Base-by-base conservation (phyloP, 768 basidiomycete species). In the Phallus indusiatus region DNA sequence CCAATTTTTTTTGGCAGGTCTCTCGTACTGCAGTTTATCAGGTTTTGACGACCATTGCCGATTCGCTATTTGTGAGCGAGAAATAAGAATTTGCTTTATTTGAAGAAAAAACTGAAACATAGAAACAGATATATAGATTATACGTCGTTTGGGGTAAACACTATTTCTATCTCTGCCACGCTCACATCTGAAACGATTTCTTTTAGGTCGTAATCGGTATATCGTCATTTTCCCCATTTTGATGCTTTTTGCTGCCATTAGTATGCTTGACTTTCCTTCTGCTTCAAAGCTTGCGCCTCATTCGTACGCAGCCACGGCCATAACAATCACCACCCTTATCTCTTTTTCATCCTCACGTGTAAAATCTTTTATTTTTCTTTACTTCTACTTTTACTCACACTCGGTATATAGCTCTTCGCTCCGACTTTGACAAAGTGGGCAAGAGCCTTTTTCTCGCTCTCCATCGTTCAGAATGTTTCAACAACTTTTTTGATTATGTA, bases 101-200 rank as follows among this genome's bases (percentile, higher is more conserved):
- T n/a, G n/a, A n/a, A 8, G 37, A 9, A 12, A n/a, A 35, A 28
- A 0, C 5, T 35, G 1, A 37, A 35, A 18, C 36, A 14, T 20
- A 28, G 11, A 42, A 17, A 55, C 24, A 55, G 54, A 55, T 55
- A 24, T 55, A 55, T 37, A 35, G 36, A 6, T 55, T 34, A 14
- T 42, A 55, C 22, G 42, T 55, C 10, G 54, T 55, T 36, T 55
- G 42, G 34, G n/a, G 54, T 55, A 55, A 10, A 18, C n/a, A 28
- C 2, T 6, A 7, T 42, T 20, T 47, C 14, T 17, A 37, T 55
- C 1, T 37, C 22, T 14, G 1, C 8, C 2, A 16, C 8, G 37
- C 9, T 18, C 7, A 21, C n/a, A 16, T 18, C 18, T 6, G 37
- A 51, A 22, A 51, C 18, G 16, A 42, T 51, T 16, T 51, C 16